These are phyloP conservation scores for Pichia insulana DNA, from an alignment of 805 yeast genomes.

Conservation along the genomic window DNA sequence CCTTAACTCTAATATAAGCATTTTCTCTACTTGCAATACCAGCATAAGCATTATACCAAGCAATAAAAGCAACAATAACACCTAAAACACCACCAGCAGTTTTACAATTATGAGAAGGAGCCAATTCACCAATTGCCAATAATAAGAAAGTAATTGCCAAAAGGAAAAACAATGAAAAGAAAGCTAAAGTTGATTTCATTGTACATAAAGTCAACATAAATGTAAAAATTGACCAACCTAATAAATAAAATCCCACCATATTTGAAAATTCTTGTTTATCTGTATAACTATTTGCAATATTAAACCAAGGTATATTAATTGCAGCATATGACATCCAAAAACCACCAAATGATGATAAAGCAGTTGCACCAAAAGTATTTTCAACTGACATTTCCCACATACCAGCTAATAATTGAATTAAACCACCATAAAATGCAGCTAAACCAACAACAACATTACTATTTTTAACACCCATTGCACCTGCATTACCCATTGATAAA, in stretches of 20 bases:
- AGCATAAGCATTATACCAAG: constrained; percentile 66
- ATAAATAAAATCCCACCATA: constrained; percentile 48
- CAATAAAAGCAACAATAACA: constrained; percentile 48
- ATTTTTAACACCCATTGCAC: constrained; percentile 58
- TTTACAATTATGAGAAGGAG: constrained; percentile 30
- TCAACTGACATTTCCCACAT: constrained; percentile 67
- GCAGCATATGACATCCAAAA: constrained; percentile 75
- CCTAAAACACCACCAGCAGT: constrained; percentile 62
- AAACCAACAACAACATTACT: constrained; percentile 55
- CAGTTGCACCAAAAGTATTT: constrained; percentile 68
- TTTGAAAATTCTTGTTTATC: constrained; percentile 37
- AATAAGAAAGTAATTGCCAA: constrained; percentile 47
- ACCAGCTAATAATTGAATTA: constrained; percentile 63
- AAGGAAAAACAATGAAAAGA: constrained; percentile 43
- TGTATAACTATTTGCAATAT: constrained; percentile 41
- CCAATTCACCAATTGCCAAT: constrained; percentile 43
- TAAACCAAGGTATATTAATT: constrained; percentile 48
- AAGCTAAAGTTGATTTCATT: constrained; percentile 44
- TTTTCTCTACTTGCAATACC: constrained; percentile 61
- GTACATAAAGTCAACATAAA: constrained; percentile 49
- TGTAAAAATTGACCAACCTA: constrained; percentile 61
- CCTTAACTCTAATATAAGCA: constrained; percentile 40
- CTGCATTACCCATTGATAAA: constrained; percentile 51
- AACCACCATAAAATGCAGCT: constrained; percentile 67
- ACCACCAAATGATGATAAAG: constrained; percentile 54